These are phyloP conservation scores for Pisolithus sp. DNA, from an alignment of 768 basidiomycete genomes.

Conservation along the genomic window DNA sequence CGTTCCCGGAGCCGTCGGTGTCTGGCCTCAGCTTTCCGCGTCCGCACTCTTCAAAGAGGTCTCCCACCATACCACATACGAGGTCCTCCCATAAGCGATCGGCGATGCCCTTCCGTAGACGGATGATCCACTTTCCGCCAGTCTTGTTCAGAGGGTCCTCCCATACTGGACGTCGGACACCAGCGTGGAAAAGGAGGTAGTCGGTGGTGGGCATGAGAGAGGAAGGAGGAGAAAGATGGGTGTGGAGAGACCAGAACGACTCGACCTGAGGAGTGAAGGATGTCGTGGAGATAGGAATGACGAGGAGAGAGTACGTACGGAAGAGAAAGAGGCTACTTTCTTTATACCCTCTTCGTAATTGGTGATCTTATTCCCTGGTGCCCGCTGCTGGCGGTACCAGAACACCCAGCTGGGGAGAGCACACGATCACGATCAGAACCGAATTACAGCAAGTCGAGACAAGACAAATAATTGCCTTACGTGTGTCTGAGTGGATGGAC, in stretches of 20 bases:
- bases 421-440: slow-evolving; percentile 9
- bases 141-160: slow-evolving; percentile 84
- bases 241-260: slow-evolving; percentile 93
- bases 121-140: slow-evolving; percentile 95
- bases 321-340: slow-evolving; percentile 84
- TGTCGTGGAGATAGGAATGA: slow-evolving; percentile 3
- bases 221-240: slow-evolving; percentile 84
- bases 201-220: slow-evolving; percentile 85
- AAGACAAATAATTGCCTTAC: slow-evolving; percentile 61
- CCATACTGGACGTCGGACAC: slow-evolving; percentile 88
- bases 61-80: slow-evolving; percentile 81
- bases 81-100: slow-evolving; percentile 91
- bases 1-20: slow-evolving; percentile 26
- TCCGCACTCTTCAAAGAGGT: slow-evolving; percentile 74
- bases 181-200: slow-evolving; percentile 85
- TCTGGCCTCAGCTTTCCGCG: slow-evolving; percentile 23
- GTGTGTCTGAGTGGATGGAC: slow-evolving; percentile 81
- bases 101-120: slow-evolving; percentile 83
- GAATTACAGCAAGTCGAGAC: slow-evolving; percentile 6
- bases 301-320: slow-evolving; percentile 41
- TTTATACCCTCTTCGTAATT: slow-evolving; percentile 96
- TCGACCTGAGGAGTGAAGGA: slow-evolving; percentile 56
- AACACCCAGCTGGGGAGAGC: slow-evolving; percentile 66
- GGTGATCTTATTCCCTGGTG: slow-evolving; percentile 82
- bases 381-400: slow-evolving; percentile 87